Conservation (phyloP, 2,329 filamentous ascomycete genomes). For the Madurella fahalii region DNA sequence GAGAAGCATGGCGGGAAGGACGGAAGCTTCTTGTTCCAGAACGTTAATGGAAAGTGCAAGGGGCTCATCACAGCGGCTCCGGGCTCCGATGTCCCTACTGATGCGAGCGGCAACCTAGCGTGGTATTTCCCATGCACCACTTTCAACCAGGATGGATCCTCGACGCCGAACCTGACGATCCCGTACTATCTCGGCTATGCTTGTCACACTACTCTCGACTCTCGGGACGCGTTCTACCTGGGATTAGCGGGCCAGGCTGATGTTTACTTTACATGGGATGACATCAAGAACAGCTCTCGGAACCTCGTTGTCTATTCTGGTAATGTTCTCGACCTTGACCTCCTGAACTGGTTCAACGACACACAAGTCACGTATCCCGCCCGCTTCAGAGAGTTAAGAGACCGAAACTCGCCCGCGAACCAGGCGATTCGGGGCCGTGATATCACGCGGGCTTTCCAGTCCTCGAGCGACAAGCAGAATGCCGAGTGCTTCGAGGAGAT, state of each 20-base stretch:
- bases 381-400: conserved; percentile 74
- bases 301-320: conserved; percentile 95
- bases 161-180: conserved; percentile 66
- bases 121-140: conserved; percentile 96
- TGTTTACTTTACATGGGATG: conserved; percentile 95
- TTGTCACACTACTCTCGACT: conserved; percentile 73
- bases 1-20: conserved; percentile 83
- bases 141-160: conserved; percentile 92
- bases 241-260: conserved; percentile 67
- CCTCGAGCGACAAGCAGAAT: conserved; percentile 70
- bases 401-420: conserved; percentile 58
- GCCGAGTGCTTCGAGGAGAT: conserved; percentile 88
- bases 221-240: conserved; percentile 72
- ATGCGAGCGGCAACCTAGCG: conserved; percentile 67
- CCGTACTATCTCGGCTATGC: conserved; percentile 79
- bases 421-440: conserved; percentile 73
- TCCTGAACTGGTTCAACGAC: conserved; percentile 86
- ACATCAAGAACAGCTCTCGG: conserved; percentile 81
- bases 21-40: conserved; percentile 95
- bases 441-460: conserved; percentile 83
- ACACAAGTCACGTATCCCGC: conserved; percentile 71
- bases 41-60: conserved; percentile 97
- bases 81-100: conserved; percentile 74
- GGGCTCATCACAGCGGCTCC: conserved; percentile 70
- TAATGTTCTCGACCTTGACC: conserved; percentile 82